Base-by-base conservation (phyloP, 345 rosid genomes). In the Citrus trifoliata region DNA sequence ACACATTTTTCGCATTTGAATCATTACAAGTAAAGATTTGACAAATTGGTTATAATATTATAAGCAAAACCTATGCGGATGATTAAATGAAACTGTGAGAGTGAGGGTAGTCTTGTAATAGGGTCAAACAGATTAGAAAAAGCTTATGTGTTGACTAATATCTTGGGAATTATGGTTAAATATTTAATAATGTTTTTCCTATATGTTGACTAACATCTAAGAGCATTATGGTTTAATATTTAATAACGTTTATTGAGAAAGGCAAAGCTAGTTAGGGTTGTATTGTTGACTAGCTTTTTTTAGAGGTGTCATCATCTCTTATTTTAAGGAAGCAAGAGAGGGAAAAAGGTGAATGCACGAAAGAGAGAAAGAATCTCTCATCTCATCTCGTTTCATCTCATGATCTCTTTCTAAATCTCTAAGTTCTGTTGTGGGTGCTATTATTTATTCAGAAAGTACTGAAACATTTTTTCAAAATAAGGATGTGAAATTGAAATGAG, bases 291-390 rank as follows among this genome's bases (percentile, higher is more conserved):
- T 72, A 28, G 16, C 22, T 21, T 32, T 32, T 68, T 48, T 46
- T 33, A 19, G 22, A 22, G 28, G 48, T 10, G 32, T 56, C 75
- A 28, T 30, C 46, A 25, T 28, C 42, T 18, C 46, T 55, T 55
- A 3, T 22, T 55, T 35, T 48, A 71, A 71, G 28, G 75, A 63
- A 32, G 33, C 38, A 21, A 16, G n/a, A n/a, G 7, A 13, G 59
- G 24, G 8, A 48, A 70, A 70, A 48, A 14, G 62, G 22, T 10
- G 9, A 21, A 22, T 46, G 33, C 35, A 69, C 46, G 62, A 71
- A 53, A 71, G 74, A 19, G 38, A 71, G 63, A 71, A 71, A 19
- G 63, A 21, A 71, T 71, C 74, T 71, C 75, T 71, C 40, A 33
- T 70, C 14, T 46, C 72, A 18, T 71, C 75, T 71, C 40, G 21